These are phyloP conservation scores for Penicillium atrosanguineum DNA, from an alignment of 495 filamentous ascomycete species.

Conservation along the genomic window DNA sequence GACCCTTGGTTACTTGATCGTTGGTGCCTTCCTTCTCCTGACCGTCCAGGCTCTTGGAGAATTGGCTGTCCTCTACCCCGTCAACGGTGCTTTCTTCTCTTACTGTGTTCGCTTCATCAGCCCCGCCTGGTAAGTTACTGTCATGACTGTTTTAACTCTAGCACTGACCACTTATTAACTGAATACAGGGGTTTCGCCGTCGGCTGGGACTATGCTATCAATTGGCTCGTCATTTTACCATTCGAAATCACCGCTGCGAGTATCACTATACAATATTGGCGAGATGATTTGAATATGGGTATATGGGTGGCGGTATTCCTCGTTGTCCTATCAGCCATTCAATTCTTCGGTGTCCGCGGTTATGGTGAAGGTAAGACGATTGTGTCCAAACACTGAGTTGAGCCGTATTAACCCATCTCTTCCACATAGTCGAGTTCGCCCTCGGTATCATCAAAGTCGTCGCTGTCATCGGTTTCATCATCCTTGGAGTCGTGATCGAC, in stretches of 20 bases:
- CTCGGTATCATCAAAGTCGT: constrained; percentile 47
- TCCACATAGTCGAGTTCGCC: constrained; percentile 39
- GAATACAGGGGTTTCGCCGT: constrained; percentile 44
- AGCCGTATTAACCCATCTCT: constrained; percentile 21
- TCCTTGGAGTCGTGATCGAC: constrained; percentile 68
- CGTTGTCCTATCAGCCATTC: constrained; percentile 34
- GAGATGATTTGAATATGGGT: constrained; percentile 48
- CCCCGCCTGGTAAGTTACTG: constrained; percentile 46
- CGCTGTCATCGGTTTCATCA: constrained; percentile 67
- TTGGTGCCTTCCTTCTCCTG: constrained; percentile 52
- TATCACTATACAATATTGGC: constrained; percentile 76
- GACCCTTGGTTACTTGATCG: constrained; percentile 48
- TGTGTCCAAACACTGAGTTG: not conserved
- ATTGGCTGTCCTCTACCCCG: constrained; percentile 66
- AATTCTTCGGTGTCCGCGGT: constrained; percentile 59
- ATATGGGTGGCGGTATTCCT: constrained; percentile 69
- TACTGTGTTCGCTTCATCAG: constrained; percentile 56
- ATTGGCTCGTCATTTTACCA: constrained; percentile 60
- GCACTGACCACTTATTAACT: not conserved
- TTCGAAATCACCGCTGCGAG: constrained; percentile 75
- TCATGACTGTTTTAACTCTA: not conserved
- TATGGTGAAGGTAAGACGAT: constrained; percentile 62
- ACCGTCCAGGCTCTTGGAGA: constrained; percentile 68
- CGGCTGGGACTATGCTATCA: constrained; percentile 68
- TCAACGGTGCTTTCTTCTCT: constrained; percentile 61